phyloP scores from a whole-genome alignment of 805 yeast species.

The Kuraishia cidri region DNA sequence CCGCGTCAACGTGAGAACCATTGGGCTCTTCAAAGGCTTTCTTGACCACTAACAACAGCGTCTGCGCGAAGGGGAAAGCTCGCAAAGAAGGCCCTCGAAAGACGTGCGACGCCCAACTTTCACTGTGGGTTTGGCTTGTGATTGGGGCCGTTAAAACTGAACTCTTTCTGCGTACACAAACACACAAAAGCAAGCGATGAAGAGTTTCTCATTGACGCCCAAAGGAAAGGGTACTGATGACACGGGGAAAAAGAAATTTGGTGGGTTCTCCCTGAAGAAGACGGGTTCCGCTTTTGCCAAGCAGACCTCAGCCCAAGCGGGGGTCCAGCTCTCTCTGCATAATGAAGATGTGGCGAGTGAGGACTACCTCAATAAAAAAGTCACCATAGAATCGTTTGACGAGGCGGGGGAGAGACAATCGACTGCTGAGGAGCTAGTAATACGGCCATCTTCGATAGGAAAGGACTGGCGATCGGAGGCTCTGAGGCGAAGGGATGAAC shows the following conservation, averaged over 20 bases:
- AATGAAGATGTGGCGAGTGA: conserved; percentile 4
- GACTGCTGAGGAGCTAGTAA: conserved; percentile 11
- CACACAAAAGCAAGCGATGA: too few relatives aligned
- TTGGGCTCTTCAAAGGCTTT: too few relatives aligned
- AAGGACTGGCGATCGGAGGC: conserved; percentile 15
- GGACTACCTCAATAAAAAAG: conserved; percentile 6
- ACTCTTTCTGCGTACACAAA: too few relatives aligned
- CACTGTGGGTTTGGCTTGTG: too few relatives aligned
- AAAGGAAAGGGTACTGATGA: too few relatives aligned
- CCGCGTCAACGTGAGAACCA: too few relatives aligned
- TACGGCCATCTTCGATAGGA: conserved; percentile 9
- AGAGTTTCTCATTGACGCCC: too few relatives aligned
- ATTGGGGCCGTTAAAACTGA: too few relatives aligned
- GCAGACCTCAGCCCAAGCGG: neutral
- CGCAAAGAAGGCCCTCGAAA: too few relatives aligned
- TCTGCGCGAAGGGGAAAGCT: too few relatives aligned
- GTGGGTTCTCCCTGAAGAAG: conserved; percentile 23
- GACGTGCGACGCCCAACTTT: too few relatives aligned
- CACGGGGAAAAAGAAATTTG: conserved; percentile 16
- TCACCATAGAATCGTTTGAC: conserved; percentile 22
- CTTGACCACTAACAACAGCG: too few relatives aligned
- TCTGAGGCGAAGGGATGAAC: neutral
- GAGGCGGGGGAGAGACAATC: conserved; percentile 7
- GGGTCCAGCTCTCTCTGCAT: neutral
- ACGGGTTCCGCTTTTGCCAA: neutral